Evolutionary conservation across 2,329 filamentous ascomycete species (phyloP), one percentile per base, ranked within the genome.

Genomic region (Fusarium kyushuense): DNA sequence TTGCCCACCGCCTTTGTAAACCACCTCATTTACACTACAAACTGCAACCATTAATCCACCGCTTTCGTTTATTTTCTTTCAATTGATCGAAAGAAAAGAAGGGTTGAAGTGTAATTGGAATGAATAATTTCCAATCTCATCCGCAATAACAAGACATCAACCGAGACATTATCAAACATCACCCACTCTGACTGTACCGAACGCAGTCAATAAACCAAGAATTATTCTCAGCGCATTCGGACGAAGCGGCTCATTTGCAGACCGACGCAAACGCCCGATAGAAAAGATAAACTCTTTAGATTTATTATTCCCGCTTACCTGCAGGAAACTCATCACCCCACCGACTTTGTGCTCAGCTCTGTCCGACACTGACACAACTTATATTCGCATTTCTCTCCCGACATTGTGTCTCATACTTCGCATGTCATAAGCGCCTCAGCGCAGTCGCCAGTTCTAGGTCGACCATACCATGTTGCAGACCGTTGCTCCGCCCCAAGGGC

Each of bases 391-490:
- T n/a, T n/a, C n/a, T n/a, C 43, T 57, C 46, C 58, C 63, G 52
- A 58, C 10, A 29, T 41, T 35, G 27, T 58, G 59, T 54, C 36
- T 60, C 45, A 54, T 52, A 54, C 46, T 38, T 71, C 47, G 54
- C 63, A 67, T 71, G 67, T 54, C 54, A 23, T 57, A 25, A 54
- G 43, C 43, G 19, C 46, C 54, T 40, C 43, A 25, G 29, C 48
- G 17, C 25, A 35, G 65, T 68, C 54, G 62, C 58, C 57, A 58
- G 36, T 46, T 41, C 30, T 32, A 47, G 38, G 51, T 65, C 58
- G 60, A 66, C 65, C 19, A 19, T 46, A 49, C 55, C 40, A 74
- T 74, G 72, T 32, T 63, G 40, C 63, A 67, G 43, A 32, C 55
- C 38, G 53, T 54, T 47, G 27, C 49, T 36, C 64, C 63, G 29